Evolutionary conservation across 169 alveolate genomes (phyloP).

Genomic region (Eimeria praecox): DNA sequence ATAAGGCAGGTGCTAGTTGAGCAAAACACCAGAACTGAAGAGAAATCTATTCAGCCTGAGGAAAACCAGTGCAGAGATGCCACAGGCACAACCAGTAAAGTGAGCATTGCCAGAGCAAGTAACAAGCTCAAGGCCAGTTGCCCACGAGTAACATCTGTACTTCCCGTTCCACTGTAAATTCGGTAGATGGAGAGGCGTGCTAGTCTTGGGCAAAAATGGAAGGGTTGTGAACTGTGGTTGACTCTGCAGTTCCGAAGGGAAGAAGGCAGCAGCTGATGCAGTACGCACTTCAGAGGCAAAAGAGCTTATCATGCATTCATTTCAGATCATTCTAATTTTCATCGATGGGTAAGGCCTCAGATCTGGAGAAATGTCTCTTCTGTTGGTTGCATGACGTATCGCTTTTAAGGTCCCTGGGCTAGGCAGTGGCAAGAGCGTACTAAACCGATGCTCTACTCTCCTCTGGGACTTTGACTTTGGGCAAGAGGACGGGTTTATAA

Average conservation of each 20-base stretch:
- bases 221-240: background rate
- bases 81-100: background rate
- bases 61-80: background rate
- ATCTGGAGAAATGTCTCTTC: too few relatives aligned
- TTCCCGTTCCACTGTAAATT: background rate
- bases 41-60: background rate
- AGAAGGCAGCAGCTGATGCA: background rate
- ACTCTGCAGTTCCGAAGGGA: background rate
- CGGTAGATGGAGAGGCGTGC: background rate
- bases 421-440: background rate
- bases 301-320: background rate
- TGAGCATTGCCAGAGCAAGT: background rate
- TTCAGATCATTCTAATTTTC: background rate
- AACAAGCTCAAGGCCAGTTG: background rate
- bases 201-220: background rate
- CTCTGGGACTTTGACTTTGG: background rate
- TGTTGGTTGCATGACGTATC: too few relatives aligned
- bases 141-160: background rate
- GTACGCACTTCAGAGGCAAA: background rate
- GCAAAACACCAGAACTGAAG: background rate
- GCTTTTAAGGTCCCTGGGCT: slow-evolving; percentile 10
- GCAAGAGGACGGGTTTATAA: background rate
- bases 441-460: background rate
- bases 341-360: background rate
- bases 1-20: background rate